These are phyloP conservation scores for Anthostomella pinea DNA, from an alignment of 2,329 filamentous ascomycete genomes.

Conservation along the genomic window DNA sequence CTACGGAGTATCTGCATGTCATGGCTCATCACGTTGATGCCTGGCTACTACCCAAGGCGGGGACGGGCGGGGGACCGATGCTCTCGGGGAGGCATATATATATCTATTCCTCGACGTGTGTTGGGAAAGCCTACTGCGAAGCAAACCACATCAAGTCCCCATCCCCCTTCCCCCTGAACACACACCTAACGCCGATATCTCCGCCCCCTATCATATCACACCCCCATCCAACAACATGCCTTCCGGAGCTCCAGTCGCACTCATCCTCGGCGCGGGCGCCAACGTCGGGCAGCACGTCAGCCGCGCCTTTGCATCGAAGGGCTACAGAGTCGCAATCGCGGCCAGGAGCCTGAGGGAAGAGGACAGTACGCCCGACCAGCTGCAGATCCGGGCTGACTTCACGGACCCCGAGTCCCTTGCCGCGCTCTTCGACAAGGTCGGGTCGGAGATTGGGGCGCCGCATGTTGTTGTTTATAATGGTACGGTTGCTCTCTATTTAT, in stretches of 20 bases:
- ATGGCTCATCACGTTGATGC: too few relatives aligned
- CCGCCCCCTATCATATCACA: too few relatives aligned
- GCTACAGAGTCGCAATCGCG: conserved; percentile 41
- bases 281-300: conserved; percentile 38
- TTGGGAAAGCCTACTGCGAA: too few relatives aligned
- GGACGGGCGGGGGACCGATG: too few relatives aligned
- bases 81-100: too few relatives aligned
- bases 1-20: too few relatives aligned
- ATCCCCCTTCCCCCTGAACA: too few relatives aligned
- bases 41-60: too few relatives aligned
- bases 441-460: conserved; percentile 33
- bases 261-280: conserved; percentile 43
- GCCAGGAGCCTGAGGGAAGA: conserved; percentile 32
- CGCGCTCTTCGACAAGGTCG: conserved; percentile 37
- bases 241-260: conserved; percentile 28
- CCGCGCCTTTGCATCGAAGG: conserved; percentile 37
- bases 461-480: conserved; percentile 44
- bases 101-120: too few relatives aligned
- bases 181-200: too few relatives aligned
- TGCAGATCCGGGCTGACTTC: conserved; percentile 37
- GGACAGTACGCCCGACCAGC: conserved; percentile 24
- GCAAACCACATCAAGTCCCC: too few relatives aligned
- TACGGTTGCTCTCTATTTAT: conserved; percentile 13
- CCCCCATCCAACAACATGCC: too few relatives aligned
- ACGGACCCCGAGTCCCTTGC: conserved; percentile 33